These are phyloP conservation scores for Cercophora samala DNA, from an alignment of 495 filamentous ascomycete genomes.

Conservation along the genomic window DNA sequence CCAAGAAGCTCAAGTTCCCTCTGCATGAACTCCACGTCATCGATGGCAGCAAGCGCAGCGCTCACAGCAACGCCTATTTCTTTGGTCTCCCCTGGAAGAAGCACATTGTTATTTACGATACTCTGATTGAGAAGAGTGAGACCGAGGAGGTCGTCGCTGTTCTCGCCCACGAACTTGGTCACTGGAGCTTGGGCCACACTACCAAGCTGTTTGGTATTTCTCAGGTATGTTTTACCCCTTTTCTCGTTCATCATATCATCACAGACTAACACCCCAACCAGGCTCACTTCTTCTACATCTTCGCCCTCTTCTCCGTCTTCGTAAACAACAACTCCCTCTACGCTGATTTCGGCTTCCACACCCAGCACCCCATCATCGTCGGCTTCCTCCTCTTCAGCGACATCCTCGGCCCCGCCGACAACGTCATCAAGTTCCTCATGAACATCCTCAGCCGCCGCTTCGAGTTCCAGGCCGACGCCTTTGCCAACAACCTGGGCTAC, in stretches of 20 bases:
- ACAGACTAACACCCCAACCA: slow-evolving; percentile 11
- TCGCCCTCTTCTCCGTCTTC: slow-evolving; percentile 93
- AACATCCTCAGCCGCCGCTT: slow-evolving; percentile 91
- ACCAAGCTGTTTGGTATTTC: slow-evolving; percentile 86
- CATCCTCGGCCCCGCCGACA: slow-evolving; percentile 85
- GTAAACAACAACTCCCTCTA: slow-evolving; percentile 92
- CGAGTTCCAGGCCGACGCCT: slow-evolving; percentile 93
- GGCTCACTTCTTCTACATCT: slow-evolving; percentile 91
- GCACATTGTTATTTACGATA: slow-evolving; percentile 99
- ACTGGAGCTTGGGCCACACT: slow-evolving; percentile 94
- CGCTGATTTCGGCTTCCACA: slow-evolving; percentile 82
- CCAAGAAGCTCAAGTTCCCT: slow-evolving; percentile 83
- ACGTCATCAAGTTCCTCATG: slow-evolving; percentile 87
- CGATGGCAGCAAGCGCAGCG: slow-evolving; percentile 93
- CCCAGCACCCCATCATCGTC: slow-evolving; percentile 85
- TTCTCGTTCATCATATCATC: slow-evolving; percentile 28
- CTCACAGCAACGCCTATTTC: slow-evolving; percentile 98
- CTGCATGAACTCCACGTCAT: slow-evolving; percentile 89
- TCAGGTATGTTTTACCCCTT: slow-evolving; percentile 61
- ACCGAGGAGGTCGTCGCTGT: slow-evolving; percentile 91
- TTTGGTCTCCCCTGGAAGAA: slow-evolving; percentile 99
- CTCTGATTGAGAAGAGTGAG: slow-evolving; percentile 89
- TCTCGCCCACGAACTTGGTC: slow-evolving; percentile 90
- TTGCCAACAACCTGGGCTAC: slow-evolving; percentile 82
- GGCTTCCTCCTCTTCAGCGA: slow-evolving; percentile 97